Evolutionary conservation across 306 rosid genomes (phyloP), one percentile per base, ranked within the genome.

Genomic region (Cucurbita maxima): DNA sequence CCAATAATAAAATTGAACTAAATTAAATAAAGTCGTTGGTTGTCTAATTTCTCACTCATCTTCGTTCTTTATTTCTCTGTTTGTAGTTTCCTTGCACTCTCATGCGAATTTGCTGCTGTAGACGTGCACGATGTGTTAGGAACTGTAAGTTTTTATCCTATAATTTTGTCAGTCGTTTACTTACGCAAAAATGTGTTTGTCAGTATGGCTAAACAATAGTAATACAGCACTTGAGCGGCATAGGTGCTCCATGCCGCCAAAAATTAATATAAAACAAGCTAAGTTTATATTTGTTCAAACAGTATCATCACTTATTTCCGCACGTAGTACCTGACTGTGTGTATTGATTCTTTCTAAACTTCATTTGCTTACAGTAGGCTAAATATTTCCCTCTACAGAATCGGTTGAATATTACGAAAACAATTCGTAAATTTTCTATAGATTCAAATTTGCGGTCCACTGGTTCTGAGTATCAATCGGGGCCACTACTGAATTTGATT

Each of bases 31-130:
- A 43, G 50, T 53, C 9, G 37, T 55, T 72, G 61, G n/a, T 73
- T 11, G 66, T 40, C 7, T 44, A 52, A 41, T 64, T 77, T 64
- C 68, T 50, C 52, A 68, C 48, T 52, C 74, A 58, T 71, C 75
- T 48, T 15, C 40, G 43, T 50, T 25, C 54, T 61, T 50, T 61
- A 51, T n/a, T 53, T 83, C 67, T 67, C 80, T 82, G 71, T 82
- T 64, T 86, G 92, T 78, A 94, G 98, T 85, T 90, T 90, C 77
- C 96, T 95, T 75, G 86, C 91, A 36, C 98, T 94, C 57, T 89
- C 98, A 48, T 94, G 98, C 79, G 98, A 94, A 82, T 94, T 94
- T 85, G 97, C 97, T 76, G 88, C 98, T 22, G 83, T 94, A 59
- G 98, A 94, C 73, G 86, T 94, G 83, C 84, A 89, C 75, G 98